Conservation (phyloP, 495 filamentous ascomycete genomes). For the Aspergillus incahuasiensis region DNA sequence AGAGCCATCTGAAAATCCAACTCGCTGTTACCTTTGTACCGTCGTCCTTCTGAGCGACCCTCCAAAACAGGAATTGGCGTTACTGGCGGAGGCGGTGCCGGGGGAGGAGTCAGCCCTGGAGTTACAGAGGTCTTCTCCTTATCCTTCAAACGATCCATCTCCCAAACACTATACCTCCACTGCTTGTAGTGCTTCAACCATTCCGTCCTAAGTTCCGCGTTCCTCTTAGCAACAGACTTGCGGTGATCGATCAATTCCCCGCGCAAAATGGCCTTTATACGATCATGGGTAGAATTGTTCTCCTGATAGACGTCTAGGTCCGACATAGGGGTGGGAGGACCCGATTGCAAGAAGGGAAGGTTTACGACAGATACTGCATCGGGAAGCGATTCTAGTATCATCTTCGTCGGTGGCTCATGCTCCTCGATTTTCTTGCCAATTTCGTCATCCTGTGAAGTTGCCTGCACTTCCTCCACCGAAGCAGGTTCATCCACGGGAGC, state of each 20-base stretch:
- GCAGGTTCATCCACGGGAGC: conserved; percentile 22
- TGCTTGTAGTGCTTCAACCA: conserved; percentile 43
- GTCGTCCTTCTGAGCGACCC: conserved; percentile 36
- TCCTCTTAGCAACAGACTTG: conserved; percentile 40
- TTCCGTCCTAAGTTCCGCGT: conserved; percentile 37
- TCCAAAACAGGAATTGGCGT: conserved; percentile 43
- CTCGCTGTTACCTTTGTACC: conserved; percentile 64
- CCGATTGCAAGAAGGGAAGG: conserved; percentile 46
- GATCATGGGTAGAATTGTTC: conserved; percentile 31
- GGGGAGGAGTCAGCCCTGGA: conserved; percentile 47
- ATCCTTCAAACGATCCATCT: conserved; percentile 60
- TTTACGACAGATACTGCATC: conserved; percentile 30
- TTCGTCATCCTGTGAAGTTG: background rate
- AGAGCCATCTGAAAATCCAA: conserved; percentile 73
- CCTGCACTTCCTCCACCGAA: conserved; percentile 1
- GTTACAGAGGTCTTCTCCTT: conserved; percentile 50
- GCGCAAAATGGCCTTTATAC: conserved; percentile 32
- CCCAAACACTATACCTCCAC: conserved; percentile 47
- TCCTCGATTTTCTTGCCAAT: conserved; percentile 33
- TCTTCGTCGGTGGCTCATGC: conserved; percentile 26
- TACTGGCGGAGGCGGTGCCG: conserved; percentile 31
- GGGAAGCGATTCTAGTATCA: conserved; percentile 16
- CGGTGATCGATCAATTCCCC: conserved; percentile 35
- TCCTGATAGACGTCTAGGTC: conserved; percentile 47
- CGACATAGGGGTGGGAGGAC: conserved; percentile 47